Evolutionary conservation across 306 rosid species (phyloP).

Genomic region (Prunus campanulata): DNA sequence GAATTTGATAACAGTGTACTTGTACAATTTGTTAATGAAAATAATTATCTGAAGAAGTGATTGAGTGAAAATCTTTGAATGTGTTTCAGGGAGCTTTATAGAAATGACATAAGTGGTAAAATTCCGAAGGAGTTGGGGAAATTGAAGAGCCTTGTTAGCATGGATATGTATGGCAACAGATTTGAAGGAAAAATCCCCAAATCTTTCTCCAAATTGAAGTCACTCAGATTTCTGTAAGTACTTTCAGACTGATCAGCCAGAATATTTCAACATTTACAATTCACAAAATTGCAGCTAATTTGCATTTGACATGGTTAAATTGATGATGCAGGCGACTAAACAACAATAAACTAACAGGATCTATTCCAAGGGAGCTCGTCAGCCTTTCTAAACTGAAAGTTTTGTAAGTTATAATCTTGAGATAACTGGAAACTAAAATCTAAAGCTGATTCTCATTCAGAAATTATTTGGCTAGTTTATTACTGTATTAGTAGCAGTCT

Average conservation of each 20-base stretch:
- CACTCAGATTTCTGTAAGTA: conserved; percentile 83
- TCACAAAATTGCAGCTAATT: conserved; percentile 9
- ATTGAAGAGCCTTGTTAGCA: conserved; percentile 66
- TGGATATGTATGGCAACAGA: conserved; percentile 86
- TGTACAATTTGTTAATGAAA: neutral
- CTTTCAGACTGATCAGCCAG: conserved; percentile 17
- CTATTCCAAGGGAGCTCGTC: conserved; percentile 83
- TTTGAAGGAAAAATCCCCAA: conserved; percentile 76
- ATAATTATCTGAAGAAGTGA: neutral
- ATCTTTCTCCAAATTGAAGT: conserved; percentile 75
- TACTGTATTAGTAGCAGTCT: conserved; percentile 11
- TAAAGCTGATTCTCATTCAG: neutral
- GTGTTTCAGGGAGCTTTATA: conserved; percentile 79
- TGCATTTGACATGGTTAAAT: conserved; percentile 10
- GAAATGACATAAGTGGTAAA: conserved; percentile 65
- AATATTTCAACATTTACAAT: neutral
- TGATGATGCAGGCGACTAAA: conserved; percentile 55
- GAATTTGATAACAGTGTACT: too few species aligned
- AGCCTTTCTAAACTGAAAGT: conserved; percentile 70
- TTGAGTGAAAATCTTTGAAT: conserved; percentile 23
- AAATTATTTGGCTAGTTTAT: neutral
- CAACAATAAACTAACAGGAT: conserved; percentile 75
- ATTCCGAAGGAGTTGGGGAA: conserved; percentile 78
- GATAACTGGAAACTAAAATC: neutral
- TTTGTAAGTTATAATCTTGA: conserved; percentile 50